Conservation (phyloP, 2,329 filamentous ascomycete species). For the Trichophyton simii region DNA sequence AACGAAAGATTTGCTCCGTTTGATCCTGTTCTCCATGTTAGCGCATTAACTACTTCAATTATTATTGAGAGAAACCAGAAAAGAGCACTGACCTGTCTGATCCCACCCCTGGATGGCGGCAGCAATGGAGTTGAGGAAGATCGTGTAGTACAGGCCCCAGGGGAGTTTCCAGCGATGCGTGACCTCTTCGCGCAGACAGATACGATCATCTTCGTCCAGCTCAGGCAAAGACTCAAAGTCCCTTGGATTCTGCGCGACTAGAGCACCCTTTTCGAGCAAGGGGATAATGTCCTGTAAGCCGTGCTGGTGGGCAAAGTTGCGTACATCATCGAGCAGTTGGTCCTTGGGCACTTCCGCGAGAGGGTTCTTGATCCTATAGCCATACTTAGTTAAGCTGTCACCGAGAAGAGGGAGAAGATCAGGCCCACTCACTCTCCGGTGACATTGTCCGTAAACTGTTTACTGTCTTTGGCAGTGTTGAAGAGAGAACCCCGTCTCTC, state of each 20-base stretch:
- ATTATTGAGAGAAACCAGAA: not conserved
- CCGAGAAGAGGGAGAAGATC: not conserved
- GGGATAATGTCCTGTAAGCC: slow-evolving; percentile 46
- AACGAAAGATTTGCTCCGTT: slow-evolving; percentile 44
- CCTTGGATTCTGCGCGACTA: slow-evolving; percentile 58
- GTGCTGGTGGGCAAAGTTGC: slow-evolving; percentile 41
- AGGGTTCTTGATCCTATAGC: slow-evolving; percentile 26
- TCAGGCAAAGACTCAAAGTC: slow-evolving; percentile 50
- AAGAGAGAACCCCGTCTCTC: slow-evolving; percentile 12
- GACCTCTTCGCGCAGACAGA: slow-evolving; percentile 32
- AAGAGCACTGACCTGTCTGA: slow-evolving; percentile 29
- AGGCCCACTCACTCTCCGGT: slow-evolving; percentile 22
- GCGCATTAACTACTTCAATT: not conserved
- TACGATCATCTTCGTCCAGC: slow-evolving; percentile 41
- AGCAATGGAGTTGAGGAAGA: slow-evolving; percentile 41
- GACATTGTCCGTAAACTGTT: slow-evolving; percentile 20
- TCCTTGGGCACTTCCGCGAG: slow-evolving; percentile 22
- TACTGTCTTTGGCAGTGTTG: slow-evolving; percentile 8
- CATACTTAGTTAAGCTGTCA: not conserved
- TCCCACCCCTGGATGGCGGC: slow-evolving; percentile 45
- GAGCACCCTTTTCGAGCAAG: slow-evolving; percentile 40
- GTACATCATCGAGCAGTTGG: slow-evolving; percentile 21
- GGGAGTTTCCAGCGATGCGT: slow-evolving; percentile 38
- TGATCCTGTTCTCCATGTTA: slow-evolving; percentile 21
- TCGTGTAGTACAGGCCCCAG: slow-evolving; percentile 37